These are phyloP conservation scores for Talaromyces borbonicus DNA, from an alignment of 495 filamentous ascomycete species.

Conservation along the genomic window DNA sequence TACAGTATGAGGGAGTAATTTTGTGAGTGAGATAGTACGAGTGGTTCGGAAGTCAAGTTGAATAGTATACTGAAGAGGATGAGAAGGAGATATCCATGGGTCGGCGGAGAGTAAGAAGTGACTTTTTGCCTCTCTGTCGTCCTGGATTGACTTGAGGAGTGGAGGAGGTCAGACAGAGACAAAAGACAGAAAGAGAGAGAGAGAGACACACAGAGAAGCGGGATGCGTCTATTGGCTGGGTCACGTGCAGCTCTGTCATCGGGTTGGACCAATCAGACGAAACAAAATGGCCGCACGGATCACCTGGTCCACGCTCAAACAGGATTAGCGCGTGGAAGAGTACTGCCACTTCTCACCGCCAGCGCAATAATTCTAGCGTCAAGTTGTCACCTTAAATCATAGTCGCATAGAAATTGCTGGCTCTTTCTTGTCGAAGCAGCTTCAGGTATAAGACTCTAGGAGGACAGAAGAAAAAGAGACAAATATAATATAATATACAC, in stretches of 20 bases:
- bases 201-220: neutral
- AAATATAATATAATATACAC: too few species aligned
- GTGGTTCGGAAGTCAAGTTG: conserved; percentile 1
- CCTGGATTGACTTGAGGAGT: too few species aligned
- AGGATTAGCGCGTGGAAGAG: neutral
- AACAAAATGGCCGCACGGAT: neutral
- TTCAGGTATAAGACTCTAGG: too few species aligned
- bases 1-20: too few species aligned
- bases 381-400: too few species aligned
- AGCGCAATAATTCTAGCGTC: neutral
- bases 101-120: neutral
- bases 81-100: neutral
- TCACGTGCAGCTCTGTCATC: neutral
- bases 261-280: neutral
- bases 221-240: neutral
- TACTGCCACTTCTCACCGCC: neutral
- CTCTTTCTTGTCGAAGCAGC: too few species aligned
- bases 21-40: neutral
- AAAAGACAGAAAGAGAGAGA: neutral
- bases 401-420: too few species aligned
- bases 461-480: too few species aligned
- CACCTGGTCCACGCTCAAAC: neutral
- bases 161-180: too few species aligned
- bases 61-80: neutral
- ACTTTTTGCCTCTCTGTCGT: conserved; percentile 1